Conservation (phyloP, 169 alveolate genomes). For the Plasmodium berghei region DNA sequence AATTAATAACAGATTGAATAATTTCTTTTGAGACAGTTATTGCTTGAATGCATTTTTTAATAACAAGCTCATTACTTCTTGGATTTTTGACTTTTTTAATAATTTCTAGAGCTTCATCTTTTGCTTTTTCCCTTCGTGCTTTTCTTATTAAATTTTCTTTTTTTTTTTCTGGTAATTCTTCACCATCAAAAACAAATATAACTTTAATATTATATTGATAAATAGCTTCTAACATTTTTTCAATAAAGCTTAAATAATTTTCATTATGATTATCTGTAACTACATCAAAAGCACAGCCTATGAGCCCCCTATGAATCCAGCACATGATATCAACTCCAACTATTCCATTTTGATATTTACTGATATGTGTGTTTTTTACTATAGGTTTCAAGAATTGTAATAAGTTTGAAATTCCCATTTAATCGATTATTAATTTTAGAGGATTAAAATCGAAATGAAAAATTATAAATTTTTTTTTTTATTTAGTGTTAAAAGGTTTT, state of each 20-base stretch:
- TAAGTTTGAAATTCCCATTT: slow-evolving; percentile 67
- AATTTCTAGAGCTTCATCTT: slow-evolving; percentile 82
- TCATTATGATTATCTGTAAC: slow-evolving; percentile 30
- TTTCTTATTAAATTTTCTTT: slow-evolving; percentile 80
- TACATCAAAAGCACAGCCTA: slow-evolving; percentile 84
- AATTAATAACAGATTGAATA: slow-evolving; percentile 77
- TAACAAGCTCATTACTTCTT: slow-evolving; percentile 76
- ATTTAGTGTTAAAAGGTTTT: too few relatives aligned
- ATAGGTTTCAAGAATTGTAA: slow-evolving; percentile 83
- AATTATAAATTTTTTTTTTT: not conserved
- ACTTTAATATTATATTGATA: slow-evolving; percentile 52
- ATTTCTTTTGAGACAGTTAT: slow-evolving; percentile 84
- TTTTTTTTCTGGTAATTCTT: slow-evolving; percentile 87
- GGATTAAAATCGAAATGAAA: not conserved
- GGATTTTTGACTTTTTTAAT: slow-evolving; percentile 75
- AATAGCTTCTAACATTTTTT: slow-evolving; percentile 50
- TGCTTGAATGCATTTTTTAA: slow-evolving; percentile 86
- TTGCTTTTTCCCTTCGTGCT: slow-evolving; percentile 84
- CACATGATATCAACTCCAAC: slow-evolving; percentile 89
- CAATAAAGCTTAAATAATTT: slow-evolving; percentile 40
- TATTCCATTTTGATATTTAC: slow-evolving; percentile 80
- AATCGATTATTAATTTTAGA: not conserved
- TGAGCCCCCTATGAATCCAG: slow-evolving; percentile 87
- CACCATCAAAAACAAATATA: slow-evolving; percentile 86
- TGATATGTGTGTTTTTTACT: slow-evolving; percentile 78